Evolutionary conservation across 345 rosid genomes (phyloP), one percentile per base, ranked within the genome.

Genomic region (Conringia planisiliqua): DNA sequence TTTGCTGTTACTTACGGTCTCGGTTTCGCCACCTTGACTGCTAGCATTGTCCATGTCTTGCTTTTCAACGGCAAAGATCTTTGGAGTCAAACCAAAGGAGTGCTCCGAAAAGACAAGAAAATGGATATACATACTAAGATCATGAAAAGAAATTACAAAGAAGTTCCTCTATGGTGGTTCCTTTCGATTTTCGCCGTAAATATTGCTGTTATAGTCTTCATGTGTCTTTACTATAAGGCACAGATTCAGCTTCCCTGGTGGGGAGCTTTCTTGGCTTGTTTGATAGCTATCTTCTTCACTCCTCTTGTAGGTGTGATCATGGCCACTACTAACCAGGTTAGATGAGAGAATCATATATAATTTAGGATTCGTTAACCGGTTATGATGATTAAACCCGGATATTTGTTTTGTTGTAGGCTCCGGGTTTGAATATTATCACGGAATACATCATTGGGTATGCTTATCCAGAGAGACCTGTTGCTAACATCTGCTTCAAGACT

Each of bases 401-500:
- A 72, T 29, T 27, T 35, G 1, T 20, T 20, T 14, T 50, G 24
- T 42, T 71, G 9, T 56, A 78, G 81, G 74, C 78, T 80, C 92
- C 94, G 0, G 98, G 98, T 27, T 75, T 90, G 79, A 93, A 93
- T 76, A 58, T 93, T 57, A 89, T 93, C 46, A 90, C 97, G 0
- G 98, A 93, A 35, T 90, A 89, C 54, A 80, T 90, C 26, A 90
- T 93, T 12, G 97, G 96, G 14, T 93, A 89, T 63, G 63, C 84
- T 35, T 85, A 89, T 75, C 98, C 98, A 0, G 98, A 87, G 81
- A 79, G 81, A 51, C 97, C 98, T 13, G 91, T 93, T 38, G 98
- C 98, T 5, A 93, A 90, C 75, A 90, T 93, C 86, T 87, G 95
- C 83, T 93, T 93, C 86, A 93, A 93, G 86, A 91, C 88, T 33